Conservation (phyloP, 2,329 filamentous ascomycete species). For the Nemania bipapillata region DNA sequence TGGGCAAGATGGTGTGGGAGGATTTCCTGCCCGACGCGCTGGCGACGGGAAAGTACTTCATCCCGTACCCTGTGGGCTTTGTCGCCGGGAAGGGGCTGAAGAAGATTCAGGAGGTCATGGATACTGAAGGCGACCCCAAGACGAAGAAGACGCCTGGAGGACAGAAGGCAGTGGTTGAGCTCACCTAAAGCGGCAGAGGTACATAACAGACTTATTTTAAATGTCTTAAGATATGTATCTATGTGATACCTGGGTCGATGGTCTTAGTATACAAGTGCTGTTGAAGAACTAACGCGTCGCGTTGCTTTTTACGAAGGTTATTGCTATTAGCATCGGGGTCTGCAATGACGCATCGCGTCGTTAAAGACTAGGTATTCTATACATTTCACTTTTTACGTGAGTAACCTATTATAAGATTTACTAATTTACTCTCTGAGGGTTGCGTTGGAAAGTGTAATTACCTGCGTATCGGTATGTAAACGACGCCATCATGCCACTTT, state of each 20-base stretch:
- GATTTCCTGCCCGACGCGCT: constrained; percentile 34
- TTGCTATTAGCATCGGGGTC: no score
- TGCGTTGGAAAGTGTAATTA: no score
- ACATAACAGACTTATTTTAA: background rate
- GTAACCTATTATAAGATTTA: no score
- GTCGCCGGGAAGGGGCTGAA: constrained; percentile 31
- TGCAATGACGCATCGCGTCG: no score
- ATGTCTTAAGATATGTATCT: background rate
- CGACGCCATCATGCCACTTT: no score
- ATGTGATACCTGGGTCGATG: background rate
- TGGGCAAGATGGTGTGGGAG: constrained; percentile 31
- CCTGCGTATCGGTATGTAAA: no score
- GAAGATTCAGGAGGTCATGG: constrained; percentile 30
- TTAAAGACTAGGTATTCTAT: no score
- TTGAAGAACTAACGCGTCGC: no score
- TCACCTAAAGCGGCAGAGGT: constrained; percentile 1
- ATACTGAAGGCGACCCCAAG: constrained; percentile 8
- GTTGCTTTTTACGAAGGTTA: no score
- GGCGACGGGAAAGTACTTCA: constrained; percentile 26
- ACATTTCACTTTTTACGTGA: no score
- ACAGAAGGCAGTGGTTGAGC: constrained; percentile 29
- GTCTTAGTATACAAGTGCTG: no score
- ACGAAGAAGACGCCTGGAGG: constrained; percentile 15
- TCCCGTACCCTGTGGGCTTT: constrained; percentile 26
- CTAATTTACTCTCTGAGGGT: no score